These are phyloP conservation scores for Scheffersomyces quercinus DNA, from an alignment of 1,139 yeast species.

Conservation along the genomic window DNA sequence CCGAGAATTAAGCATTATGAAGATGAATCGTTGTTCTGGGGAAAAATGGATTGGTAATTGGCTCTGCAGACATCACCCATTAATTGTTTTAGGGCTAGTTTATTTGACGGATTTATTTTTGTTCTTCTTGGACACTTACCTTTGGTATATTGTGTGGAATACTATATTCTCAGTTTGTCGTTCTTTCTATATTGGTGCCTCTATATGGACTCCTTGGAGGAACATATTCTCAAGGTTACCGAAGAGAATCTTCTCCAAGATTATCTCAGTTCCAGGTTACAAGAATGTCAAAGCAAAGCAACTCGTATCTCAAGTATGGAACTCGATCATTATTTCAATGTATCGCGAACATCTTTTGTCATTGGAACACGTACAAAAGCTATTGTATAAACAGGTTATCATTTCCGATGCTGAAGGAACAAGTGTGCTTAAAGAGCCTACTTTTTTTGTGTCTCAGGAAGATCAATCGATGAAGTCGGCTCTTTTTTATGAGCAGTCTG, in stretches of 20 bases:
- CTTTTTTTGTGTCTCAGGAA: constrained; percentile 52
- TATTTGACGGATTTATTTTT: constrained; percentile 45
- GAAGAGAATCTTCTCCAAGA: constrained; percentile 48
- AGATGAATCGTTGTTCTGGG: constrained; percentile 41
- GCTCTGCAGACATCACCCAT: constrained; percentile 42
- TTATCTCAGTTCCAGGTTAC: constrained; percentile 34
- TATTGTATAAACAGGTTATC: constrained; percentile 41
- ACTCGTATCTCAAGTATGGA: constrained; percentile 53
- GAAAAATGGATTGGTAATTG: constrained; percentile 43
- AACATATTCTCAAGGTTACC: constrained; percentile 53
- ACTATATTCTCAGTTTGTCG: constrained; percentile 50
- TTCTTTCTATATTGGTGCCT: constrained; percentile 51
- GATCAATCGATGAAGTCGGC: constrained; percentile 42
- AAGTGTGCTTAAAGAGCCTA: constrained; percentile 41
- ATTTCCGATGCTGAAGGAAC: constrained; percentile 25
- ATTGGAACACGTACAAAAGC: constrained; percentile 48
- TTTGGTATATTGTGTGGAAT: constrained; percentile 59
- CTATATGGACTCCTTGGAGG: constrained; percentile 62
- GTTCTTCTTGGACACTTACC: constrained; percentile 54
- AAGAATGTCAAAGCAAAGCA: constrained; percentile 31
- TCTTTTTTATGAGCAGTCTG: constrained; percentile 38
- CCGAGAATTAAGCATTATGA: constrained; percentile 46
- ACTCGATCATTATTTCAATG: constrained; percentile 55
- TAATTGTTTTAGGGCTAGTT: constrained; percentile 37
- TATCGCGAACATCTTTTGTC: constrained; percentile 56